A percentile compares a stretch with the other conserved stretches of the same genome.
Conservation (phyloP, 768 basidiomycete genomes). For the Phaeotremella skinneri region DNA sequence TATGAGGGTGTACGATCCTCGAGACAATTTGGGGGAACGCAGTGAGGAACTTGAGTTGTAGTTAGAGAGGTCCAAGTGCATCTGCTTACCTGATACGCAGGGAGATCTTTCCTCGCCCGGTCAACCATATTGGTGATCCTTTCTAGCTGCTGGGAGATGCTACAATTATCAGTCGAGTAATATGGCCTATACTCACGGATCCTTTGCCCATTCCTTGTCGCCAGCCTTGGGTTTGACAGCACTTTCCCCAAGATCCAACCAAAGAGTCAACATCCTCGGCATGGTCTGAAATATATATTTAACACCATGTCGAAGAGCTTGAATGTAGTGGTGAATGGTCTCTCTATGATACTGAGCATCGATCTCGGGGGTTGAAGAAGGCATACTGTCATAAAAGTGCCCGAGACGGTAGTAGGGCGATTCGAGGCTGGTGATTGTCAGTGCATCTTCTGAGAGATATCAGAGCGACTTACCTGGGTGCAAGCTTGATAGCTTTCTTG, state of each 20-base stretch:
- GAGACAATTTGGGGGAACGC: conserved; percentile 97
- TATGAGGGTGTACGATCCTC: conserved; percentile 73
- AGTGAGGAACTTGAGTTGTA: conserved; percentile 72
- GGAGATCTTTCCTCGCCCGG: conserved; percentile 61
- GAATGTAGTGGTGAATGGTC: conserved; percentile 57
- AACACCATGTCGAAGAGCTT: conserved; percentile 74
- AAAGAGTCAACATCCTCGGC: conserved; percentile 87
- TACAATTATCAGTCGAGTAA: not conserved
- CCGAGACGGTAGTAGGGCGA: conserved; percentile 82
- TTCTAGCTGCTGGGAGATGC: conserved; percentile 41
- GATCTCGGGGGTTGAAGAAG: conserved; percentile 16
- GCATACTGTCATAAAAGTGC: conserved; percentile 69
- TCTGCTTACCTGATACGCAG: conserved; percentile 70
- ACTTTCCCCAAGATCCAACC: conserved; percentile 84
- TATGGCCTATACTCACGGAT: not conserved
- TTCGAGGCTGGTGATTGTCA: conserved; percentile 56
- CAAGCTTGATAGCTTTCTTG: conserved; percentile 49
- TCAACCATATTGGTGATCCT: conserved; percentile 63
- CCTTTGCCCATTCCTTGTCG: not conserved
- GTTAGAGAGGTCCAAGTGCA: conserved; percentile 1
- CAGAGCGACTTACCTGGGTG: conserved; percentile 46
- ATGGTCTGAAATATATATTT: conserved; percentile 97
- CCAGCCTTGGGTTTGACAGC: not conserved
- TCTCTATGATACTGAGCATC: conserved; percentile 3
- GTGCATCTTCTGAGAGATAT: not conserved